Conservation (phyloP, 441 rosid genomes). For the Arabidopsis lyrata region DNA sequence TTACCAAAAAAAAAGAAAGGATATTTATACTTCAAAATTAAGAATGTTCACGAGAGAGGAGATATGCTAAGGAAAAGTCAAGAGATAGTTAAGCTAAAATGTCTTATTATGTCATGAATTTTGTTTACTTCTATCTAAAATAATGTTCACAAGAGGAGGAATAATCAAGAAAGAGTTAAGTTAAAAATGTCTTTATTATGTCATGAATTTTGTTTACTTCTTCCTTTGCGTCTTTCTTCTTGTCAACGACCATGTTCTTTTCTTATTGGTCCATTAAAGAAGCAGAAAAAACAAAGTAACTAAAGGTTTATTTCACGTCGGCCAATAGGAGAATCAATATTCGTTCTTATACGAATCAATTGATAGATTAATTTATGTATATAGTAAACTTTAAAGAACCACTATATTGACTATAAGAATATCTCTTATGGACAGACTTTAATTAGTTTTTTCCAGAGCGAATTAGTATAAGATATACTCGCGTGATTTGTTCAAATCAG, state of each 20-base stretch:
- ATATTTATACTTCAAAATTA: too few relatives aligned
- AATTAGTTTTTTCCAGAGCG: background rate
- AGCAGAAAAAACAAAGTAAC: background rate
- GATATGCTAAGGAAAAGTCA: too few relatives aligned
- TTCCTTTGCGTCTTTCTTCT: background rate
- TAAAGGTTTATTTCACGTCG: slow-evolving; percentile 22
- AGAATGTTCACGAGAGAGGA: too few relatives aligned
- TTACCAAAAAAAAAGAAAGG: too few relatives aligned
- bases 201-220: background rate
- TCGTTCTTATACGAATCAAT: slow-evolving; percentile 12
- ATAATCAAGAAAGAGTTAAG: background rate
- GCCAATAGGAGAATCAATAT: slow-evolving; percentile 17
- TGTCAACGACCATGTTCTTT: slow-evolving; percentile 28
- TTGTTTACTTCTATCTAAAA: background rate
- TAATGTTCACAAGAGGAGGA: background rate
- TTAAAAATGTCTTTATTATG: background rate
- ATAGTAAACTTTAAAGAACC: background rate
- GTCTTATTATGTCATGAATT: background rate
- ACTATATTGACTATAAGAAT: background rate
- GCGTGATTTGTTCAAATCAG: background rate
- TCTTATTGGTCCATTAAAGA: slow-evolving; percentile 13
- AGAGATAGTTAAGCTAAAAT: too few relatives aligned
- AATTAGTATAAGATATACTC: background rate
- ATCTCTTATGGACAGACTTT: background rate
- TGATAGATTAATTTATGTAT: background rate